Evolutionary conservation across 2,329 filamentous ascomycete genomes (phyloP), one percentile per base, ranked within the genome.

Genomic region (Epichloe uncinata): DNA sequence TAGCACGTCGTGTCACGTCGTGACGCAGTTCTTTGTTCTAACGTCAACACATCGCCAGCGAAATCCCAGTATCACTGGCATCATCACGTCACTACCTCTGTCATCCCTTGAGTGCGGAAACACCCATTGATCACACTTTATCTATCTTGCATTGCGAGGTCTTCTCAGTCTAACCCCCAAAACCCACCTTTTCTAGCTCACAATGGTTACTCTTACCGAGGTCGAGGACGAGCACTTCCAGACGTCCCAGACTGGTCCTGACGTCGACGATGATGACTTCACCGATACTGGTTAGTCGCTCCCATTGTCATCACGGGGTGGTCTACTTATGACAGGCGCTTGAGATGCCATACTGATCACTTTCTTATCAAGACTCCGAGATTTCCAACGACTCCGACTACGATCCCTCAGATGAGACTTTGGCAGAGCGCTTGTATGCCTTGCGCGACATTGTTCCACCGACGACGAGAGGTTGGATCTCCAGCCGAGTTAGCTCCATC

Each of bases 211-310:
- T 72, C 87, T 97, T 66, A 87, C 88, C 66, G 91, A 97, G 76
- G 91, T 97, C 64, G 84, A 94, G 66, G 91, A 97, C 67, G 90
- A 96, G 78, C 87, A 94, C 71, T 95, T 96, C 75, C 77, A 84
- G 71, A 74, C 79, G 67, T 73, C 76, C 58, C 82, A 85, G 62
- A 71, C 81, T 54, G 74, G 79, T 51, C 79, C 82, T 53, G 83
- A 89, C 58, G 84, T 93, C 59, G 87, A 94, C 52, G 88, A 90
- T 65, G 90, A 90, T 64, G 91, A 95, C 73, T 95, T 86, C 74
- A 93, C 86, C 58, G 91, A 96, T 68, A 91, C 87, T 55, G 91
- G 91, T 95, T 79, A 58, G 74, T 68, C 50, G 44, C 15, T 15
- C 11, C 33, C 12, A 22, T 7, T 37, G 0, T 18, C 22, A 30